Base-by-base conservation (phyloP, 345 rosid species). In the Dimocarpus longan region DNA sequence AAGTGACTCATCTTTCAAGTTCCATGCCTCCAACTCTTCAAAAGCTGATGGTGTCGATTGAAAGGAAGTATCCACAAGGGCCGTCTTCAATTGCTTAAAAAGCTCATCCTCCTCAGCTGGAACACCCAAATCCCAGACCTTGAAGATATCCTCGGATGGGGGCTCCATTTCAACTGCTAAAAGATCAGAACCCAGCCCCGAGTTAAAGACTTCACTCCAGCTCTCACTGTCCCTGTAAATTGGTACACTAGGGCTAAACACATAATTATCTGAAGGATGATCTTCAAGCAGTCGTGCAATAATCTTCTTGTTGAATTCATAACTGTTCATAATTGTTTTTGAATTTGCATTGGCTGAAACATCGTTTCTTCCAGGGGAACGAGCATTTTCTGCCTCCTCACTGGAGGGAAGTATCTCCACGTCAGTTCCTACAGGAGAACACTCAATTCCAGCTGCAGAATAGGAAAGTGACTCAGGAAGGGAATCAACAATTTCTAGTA, bases 41-140 rank as follows among this genome's bases (percentile, higher is more conserved):
- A 44, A 26, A 10, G 76, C 19, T 56, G 80, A 67, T 71, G 85
- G 78, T 19, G 52, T 62, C 8, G 69, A 68, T 52, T 75, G 15
- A 76, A 24, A 22, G 66, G 80, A 80, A 77, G 81, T 71, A 22
- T 72, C 90, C n/a, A 79, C 66, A 9, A 90, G 76, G 15, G 91
- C 92, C 73, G 87, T 84, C 74, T 85, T 84, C 76, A 89, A 74
- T 78, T 86, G 94, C 59, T 82, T 78, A 59, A 70, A 65, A 74
- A 93, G 76, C 82, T 86, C 96, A 76, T 79, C 91, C 71, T 81
- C 88, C 68, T 87, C 90, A 3, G 74, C 73, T 8, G 81, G 87
- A 73, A 89, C 82, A 75, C 81, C 80, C 76, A 93, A 80, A 80
- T 92, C 97, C 98, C 98, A 91, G 63, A 90, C 89, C 85, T 68